Evolutionary conservation across 176 grass and related monocot species (phyloP), one percentile per base, ranked within the genome.

Genomic region (Musa troglodytarum): DNA sequence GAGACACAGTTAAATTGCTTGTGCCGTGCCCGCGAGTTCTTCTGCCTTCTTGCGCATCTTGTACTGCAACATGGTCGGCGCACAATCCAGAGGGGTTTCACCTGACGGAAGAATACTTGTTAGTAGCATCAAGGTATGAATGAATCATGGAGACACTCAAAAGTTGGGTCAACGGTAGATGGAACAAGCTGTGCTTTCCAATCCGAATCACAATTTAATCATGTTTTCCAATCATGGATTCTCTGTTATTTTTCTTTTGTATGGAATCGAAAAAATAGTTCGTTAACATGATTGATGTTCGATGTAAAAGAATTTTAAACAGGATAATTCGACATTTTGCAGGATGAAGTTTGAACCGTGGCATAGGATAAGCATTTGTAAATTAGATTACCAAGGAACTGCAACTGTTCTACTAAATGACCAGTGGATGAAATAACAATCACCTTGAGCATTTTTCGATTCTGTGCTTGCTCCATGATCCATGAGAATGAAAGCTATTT

Each of bases 361-460:
- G 4, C 34, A 43, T 43, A 43, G 34, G 34, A 43, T 43, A 43
- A 43, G 34, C 34, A 43, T 43, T 34, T 0, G 34, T 43, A 43
- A 5, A 43, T 43, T 43, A 43, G 34, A 43, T 4, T 43, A 43
- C 19, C 5, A 11, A n/a, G 11, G 12, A 65, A 65, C 6, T 65
- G n/a, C 22, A 20, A 49, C 15, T 51, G 13, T 81, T 68, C 78
- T 17, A 84, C 22, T 11, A 70, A 78, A 64, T 73, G 22, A 78
- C 11, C n/a, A 22, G 0, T 54, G 61, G 1, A 73, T 20, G 68
- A 22, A 17, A 63, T 82, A 43, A 71, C 14, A 76, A 50, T 61
- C 75, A 89, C 96, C 96, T 99, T 99, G 96, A n/a, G 77, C 88
- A 85, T 99, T 99, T 86, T 86, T 92, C 71, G 88, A 81, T 84